Conservation (phyloP, 176 grass and related monocot genomes). For the Chloris gayana region DNA sequence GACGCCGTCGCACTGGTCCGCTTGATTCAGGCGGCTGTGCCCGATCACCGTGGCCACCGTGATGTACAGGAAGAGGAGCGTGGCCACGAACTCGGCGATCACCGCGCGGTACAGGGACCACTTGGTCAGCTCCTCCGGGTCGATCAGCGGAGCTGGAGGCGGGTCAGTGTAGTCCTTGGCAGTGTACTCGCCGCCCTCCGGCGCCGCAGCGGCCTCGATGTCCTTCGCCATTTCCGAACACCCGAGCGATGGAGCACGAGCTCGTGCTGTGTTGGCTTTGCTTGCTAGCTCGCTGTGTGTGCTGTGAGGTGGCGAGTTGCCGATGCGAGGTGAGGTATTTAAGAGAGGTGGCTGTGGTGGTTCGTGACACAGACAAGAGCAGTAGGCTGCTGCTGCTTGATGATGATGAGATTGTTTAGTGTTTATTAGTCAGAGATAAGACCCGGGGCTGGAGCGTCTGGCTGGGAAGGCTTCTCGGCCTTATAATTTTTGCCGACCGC, state of each 20-base stretch:
- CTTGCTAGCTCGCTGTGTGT: background rate
- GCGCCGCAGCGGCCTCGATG: constrained; percentile 48
- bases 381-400: constrained; percentile 34
- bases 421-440: constrained; percentile 45
- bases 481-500: constrained; percentile 76
- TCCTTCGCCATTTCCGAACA: constrained; percentile 40
- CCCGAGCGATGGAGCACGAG: background rate
- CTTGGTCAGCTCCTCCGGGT: constrained; percentile 72
- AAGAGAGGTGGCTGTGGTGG: constrained; percentile 32
- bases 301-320: constrained; percentile 26
- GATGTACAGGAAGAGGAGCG: constrained; percentile 87
- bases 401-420: constrained; percentile 44
- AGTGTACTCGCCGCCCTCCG: constrained; percentile 48
- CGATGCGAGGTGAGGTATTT: constrained; percentile 55
- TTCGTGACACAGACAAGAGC: constrained; percentile 33
- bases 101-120: constrained; percentile 91
- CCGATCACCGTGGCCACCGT: constrained; percentile 87
- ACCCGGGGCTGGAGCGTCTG: background rate
- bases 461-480: constrained; percentile 16
- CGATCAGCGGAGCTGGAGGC: constrained; percentile 71
- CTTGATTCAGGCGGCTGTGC: constrained; percentile 85
- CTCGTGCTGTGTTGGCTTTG: background rate
- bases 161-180: constrained; percentile 87
- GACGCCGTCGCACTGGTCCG: constrained; percentile 63
- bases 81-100: constrained; percentile 91